phyloP scores from a whole-genome alignment of 768 basidiomycete species.

The Amanita fuliginea region DNA sequence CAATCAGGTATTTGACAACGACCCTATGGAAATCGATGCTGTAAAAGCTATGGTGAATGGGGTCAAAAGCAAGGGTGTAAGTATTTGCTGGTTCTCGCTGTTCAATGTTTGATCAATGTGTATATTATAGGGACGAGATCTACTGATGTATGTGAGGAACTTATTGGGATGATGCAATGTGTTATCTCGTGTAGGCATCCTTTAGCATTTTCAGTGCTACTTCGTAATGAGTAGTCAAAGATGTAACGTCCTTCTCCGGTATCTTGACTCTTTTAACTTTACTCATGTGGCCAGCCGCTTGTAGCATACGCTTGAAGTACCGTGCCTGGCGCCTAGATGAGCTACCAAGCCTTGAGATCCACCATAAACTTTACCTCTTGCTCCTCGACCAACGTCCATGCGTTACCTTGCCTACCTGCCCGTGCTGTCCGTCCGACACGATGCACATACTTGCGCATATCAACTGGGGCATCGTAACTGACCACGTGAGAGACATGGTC shows the following conservation, averaged over 20 bases:
- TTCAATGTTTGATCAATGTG: conserved; percentile 1
- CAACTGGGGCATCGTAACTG: conserved; percentile 93
- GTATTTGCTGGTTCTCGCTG: conserved; percentile 16
- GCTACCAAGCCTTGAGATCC: background rate
- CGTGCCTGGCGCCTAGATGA: conserved; percentile 45
- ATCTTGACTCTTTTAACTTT: conserved; percentile 62
- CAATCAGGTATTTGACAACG: conserved; percentile 11
- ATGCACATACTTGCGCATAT: conserved; percentile 97
- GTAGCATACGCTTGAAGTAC: conserved; percentile 80
- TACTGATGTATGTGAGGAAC: conserved; percentile 62
- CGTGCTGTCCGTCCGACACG: conserved; percentile 94
- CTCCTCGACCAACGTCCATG: conserved; percentile 94
- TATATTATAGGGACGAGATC: conserved; percentile 46
- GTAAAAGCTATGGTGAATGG: conserved; percentile 70
- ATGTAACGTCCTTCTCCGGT: conserved; percentile 44
- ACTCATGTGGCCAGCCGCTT: conserved; percentile 55
- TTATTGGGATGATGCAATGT: conserved; percentile 38
- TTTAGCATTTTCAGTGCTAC: conserved; percentile 27
- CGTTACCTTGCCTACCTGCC: conserved; percentile 79
- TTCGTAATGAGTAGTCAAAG: conserved; percentile 54
- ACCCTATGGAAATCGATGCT: conserved; percentile 30
- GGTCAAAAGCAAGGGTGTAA: conserved; percentile 66
- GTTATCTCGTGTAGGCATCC: conserved; percentile 23
- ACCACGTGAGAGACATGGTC: conserved; percentile 88
- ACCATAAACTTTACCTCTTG: conserved; percentile 51